These are phyloP conservation scores for Achaetomium macrosporum DNA, from an alignment of 2,329 filamentous ascomycete genomes.

Conservation along the genomic window DNA sequence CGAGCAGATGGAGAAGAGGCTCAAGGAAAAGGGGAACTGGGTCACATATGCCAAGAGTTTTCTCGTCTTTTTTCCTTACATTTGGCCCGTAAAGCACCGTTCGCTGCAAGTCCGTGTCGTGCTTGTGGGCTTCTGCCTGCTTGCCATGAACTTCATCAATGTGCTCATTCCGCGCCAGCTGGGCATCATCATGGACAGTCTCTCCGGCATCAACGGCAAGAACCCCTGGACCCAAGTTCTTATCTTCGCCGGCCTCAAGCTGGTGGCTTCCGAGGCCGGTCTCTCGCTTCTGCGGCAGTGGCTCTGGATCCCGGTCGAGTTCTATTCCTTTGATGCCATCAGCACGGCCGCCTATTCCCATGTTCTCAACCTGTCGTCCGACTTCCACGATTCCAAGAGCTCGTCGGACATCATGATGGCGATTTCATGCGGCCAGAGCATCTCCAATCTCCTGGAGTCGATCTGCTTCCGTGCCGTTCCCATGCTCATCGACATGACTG, in stretches of 20 bases:
- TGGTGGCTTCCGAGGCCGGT: slow-evolving; percentile 51
- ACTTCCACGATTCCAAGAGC: slow-evolving; percentile 57
- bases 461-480: slow-evolving; percentile 53
- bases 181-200: slow-evolving; percentile 68
- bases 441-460: slow-evolving; percentile 52
- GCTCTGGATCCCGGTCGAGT: slow-evolving; percentile 54
- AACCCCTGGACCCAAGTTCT: slow-evolving; percentile 49
- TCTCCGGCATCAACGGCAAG: slow-evolving; percentile 46
- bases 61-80: slow-evolving; percentile 67
- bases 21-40: slow-evolving; percentile 73
- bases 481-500: slow-evolving; percentile 53
- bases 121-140: slow-evolving; percentile 60
- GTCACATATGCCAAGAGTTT: slow-evolving; percentile 71
- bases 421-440: slow-evolving; percentile 47
- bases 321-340: slow-evolving; percentile 49
- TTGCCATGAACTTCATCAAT: slow-evolving; percentile 67
- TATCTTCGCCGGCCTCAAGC: slow-evolving; percentile 45
- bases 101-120: slow-evolving; percentile 62
- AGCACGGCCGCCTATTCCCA: slow-evolving; percentile 52
- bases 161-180: slow-evolving; percentile 76
- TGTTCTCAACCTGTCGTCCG: slow-evolving; percentile 54
- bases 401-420: slow-evolving; percentile 54
- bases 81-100: slow-evolving; percentile 67
- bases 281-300: slow-evolving; percentile 48
- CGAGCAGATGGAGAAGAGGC: slow-evolving; percentile 58